phyloP scores from a whole-genome alignment of 2,329 filamentous ascomycete genomes.

The Talaromyces sp. region DNA sequence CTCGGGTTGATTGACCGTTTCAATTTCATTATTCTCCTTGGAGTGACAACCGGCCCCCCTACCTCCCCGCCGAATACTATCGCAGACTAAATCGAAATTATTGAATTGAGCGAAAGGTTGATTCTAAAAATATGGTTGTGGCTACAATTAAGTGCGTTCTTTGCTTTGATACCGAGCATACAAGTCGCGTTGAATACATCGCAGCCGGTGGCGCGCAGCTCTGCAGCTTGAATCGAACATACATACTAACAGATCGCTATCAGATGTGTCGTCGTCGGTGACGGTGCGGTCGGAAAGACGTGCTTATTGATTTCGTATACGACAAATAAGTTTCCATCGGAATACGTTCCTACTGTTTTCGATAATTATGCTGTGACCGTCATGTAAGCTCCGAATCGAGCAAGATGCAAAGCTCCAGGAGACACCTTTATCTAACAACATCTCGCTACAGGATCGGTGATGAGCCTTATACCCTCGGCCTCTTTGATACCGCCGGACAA shows the following conservation, averaged over 20 bases:
- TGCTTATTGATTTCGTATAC: conserved; percentile 99
- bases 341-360: conserved; percentile 99
- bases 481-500: conserved; percentile 98
- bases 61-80: not conserved
- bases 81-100: not conserved
- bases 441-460: conserved; percentile 77
- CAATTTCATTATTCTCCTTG: not conserved
- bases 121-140: conserved; percentile 51
- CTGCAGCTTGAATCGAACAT: not conserved
- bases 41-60: not conserved
- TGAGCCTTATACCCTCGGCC: conserved; percentile 92
- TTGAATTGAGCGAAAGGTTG: not conserved
- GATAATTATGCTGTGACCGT: conserved; percentile 99
- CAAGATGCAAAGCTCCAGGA: not conserved
- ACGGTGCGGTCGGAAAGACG: conserved; percentile 99
- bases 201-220: not conserved
- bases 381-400: conserved; percentile 66
- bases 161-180: not conserved
- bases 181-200: not conserved
- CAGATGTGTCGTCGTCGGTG: conserved; percentile 97
- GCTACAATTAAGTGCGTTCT: conserved; percentile 60
- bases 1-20: conserved; percentile 3
- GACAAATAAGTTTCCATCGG: conserved; percentile 98
- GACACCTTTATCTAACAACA: not conserved
- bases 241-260: conserved; percentile 13